Evolutionary conservation across 495 filamentous ascomycete species (phyloP).

Genomic region (Sordaria brevicollis): DNA sequence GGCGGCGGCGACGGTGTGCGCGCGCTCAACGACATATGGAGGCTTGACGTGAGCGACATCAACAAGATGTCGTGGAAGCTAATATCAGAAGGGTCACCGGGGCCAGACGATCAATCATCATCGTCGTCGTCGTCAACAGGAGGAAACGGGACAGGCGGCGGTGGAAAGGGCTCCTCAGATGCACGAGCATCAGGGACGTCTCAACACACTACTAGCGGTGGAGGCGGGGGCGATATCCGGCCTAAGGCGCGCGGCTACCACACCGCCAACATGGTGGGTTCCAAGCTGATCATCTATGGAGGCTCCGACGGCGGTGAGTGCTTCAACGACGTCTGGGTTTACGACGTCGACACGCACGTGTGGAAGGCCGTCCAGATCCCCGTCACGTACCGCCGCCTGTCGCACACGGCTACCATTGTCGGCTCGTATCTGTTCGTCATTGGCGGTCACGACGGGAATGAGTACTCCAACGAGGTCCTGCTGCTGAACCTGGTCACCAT

Average conservation of each 20-base stretch:
- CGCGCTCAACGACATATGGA: conserved; percentile 58
- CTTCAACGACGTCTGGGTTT: conserved; percentile 60
- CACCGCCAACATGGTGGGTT: conserved; percentile 59
- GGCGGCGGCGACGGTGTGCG: conserved; percentile 55
- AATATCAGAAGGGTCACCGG: conserved; percentile 27
- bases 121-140: conserved; percentile 2
- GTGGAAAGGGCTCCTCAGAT: conserved; percentile 2
- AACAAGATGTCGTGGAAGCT: conserved; percentile 54
- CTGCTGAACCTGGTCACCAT: conserved; percentile 58
- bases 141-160: background rate
- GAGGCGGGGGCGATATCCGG: conserved; percentile 18
- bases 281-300: conserved; percentile 57
- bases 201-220: background rate
- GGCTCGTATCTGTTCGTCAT: conserved; percentile 57
- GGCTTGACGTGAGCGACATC: conserved; percentile 51
- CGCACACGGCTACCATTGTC: conserved; percentile 55
- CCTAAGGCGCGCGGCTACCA: conserved; percentile 57
- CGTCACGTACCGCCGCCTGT: conserved; percentile 45
- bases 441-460: conserved; percentile 56
- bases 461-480: conserved; percentile 55
- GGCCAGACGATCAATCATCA: conserved; percentile 10
- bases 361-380: conserved; percentile 46
- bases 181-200: background rate
- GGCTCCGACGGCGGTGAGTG: conserved; percentile 57
- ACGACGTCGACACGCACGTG: conserved; percentile 45